Evolutionary conservation across 75 land plant genomes (phyloP).

Genomic region (Pinus taeda): DNA sequence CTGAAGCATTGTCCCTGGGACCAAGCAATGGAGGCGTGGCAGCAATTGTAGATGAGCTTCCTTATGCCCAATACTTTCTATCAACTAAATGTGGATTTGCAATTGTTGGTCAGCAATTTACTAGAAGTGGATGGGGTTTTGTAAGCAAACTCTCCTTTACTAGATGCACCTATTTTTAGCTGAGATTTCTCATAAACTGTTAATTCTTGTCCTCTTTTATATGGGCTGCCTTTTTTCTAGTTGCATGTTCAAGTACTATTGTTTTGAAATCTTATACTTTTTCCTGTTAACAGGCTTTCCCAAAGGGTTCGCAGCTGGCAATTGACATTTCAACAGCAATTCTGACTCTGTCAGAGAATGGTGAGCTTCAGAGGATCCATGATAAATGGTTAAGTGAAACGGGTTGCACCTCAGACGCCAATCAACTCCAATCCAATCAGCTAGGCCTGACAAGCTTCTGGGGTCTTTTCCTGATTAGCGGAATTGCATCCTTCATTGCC

Average conservation of each 20-base stretch:
- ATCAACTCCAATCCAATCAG: slow-evolving; percentile 27
- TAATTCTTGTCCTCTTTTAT: not conserved
- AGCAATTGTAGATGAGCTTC: slow-evolving; percentile 88
- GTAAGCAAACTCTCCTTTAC: slow-evolving; percentile 38
- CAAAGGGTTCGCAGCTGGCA: slow-evolving; percentile 75
- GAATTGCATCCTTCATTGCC: slow-evolving; percentile 48
- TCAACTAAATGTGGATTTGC: slow-evolving; percentile 49
- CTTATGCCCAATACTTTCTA: slow-evolving; percentile 74
- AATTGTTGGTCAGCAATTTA: slow-evolving; percentile 67
- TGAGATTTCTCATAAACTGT: not conserved
- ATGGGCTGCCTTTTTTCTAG: not conserved
- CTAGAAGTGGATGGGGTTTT: slow-evolving; percentile 91
- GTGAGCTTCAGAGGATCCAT: slow-evolving; percentile 77
- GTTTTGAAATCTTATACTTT: slow-evolving; percentile 10
- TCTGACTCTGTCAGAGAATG: slow-evolving; percentile 70
- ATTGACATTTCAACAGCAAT: slow-evolving; percentile 86
- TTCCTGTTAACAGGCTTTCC: slow-evolving; percentile 65
- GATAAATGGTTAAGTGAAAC: slow-evolving; percentile 59
- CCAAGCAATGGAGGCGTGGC: slow-evolving; percentile 75
- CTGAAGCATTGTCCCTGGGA: slow-evolving; percentile 45
- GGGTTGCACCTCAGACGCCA: slow-evolving; percentile 29
- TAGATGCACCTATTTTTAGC: not conserved
- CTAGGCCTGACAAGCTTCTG: slow-evolving; percentile 70
- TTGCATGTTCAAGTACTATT: not conserved
- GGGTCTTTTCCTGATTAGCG: slow-evolving; percentile 80